Percentiles rank a stretch among this genome's conserved stretches.
Evolutionary conservation across 2,329 filamentous ascomycete species (phyloP).

Genomic region (Cordyceps javanica): DNA sequence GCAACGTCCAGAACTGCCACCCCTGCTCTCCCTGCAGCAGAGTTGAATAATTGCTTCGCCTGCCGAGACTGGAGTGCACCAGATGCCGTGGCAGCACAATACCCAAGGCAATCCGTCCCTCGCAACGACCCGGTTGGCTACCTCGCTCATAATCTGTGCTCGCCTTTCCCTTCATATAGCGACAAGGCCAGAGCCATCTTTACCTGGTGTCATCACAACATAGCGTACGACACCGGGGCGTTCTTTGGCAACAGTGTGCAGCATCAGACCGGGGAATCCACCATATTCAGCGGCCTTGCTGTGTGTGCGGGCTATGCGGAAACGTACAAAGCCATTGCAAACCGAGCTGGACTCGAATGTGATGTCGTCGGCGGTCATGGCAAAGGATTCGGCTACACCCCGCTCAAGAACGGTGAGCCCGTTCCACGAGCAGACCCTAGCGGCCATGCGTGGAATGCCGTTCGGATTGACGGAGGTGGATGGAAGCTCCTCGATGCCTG

Average conservation of each 20-base stretch:
- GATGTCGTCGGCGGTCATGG: conserved; percentile 72
- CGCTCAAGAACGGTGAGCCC: conserved; percentile 56
- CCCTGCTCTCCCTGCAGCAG: conserved; percentile 21
- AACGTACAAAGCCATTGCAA: conserved; percentile 72
- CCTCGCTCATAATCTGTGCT: conserved; percentile 71
- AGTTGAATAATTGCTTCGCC: conserved; percentile 55
- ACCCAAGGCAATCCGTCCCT: conserved; percentile 67
- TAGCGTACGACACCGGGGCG: conserved; percentile 72
- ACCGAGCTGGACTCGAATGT: conserved; percentile 71
- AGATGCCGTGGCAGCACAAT: conserved; percentile 70
- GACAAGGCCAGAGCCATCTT: conserved; percentile 93
- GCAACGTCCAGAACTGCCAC: conserved; percentile 28
- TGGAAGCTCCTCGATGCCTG: conserved; percentile 93
- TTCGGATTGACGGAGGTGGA: conserved; percentile 74
- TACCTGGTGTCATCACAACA: conserved; percentile 92
- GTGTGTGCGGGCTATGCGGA: conserved; percentile 91
- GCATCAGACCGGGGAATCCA: conserved; percentile 62
- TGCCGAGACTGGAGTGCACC: conserved; percentile 85
- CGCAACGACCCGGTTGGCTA: conserved; percentile 59
- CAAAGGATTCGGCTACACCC: conserved; percentile 72
- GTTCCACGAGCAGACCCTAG: conserved; percentile 57
- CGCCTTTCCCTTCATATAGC: conserved; percentile 71
- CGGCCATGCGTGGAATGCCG: conserved; percentile 89
- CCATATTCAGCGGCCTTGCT: conserved; percentile 69
- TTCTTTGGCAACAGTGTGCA: conserved; percentile 71